Base-by-base conservation (phyloP, 345 rosid genomes). In the Brassica nigra region DNA sequence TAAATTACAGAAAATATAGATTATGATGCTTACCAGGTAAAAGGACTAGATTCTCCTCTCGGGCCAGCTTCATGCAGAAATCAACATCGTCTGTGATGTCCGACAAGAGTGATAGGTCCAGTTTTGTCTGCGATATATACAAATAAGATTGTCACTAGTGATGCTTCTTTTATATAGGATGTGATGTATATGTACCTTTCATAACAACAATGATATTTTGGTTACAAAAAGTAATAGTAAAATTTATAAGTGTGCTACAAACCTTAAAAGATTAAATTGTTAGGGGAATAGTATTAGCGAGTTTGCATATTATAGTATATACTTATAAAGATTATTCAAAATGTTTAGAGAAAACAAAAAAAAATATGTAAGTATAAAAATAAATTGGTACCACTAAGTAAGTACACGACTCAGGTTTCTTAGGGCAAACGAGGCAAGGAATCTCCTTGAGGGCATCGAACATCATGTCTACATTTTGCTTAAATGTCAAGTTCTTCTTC, bases 331-430 rank as follows among this genome's bases (percentile, higher is more conserved):
- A 49, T 49, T 49, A n/a, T 49, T 49, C 55, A 8, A 27, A 68
- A 16, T 49, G 8, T 16, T n/a, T 4, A 8, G 9, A 62, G 5
- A 57, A 18, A 34, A 34, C 37, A 5, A 49, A n/a, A 62, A 14
- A 27, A 15, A 47, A 47, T 12, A 47, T 39, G 47, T 9, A 47
- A 10, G 7, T 61, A 27, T 27, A 8, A n/a, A 30, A 4, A 77
- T 27, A 68, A 20, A 23, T 12, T 18, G 78, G 3, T 84, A 90
- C 98, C 96, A 93, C 39, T 39, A 86, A 69, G 72, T 80, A 90
- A 88, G 87, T 89, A 64, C 90, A 86, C 47, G 90, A 90, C 72
- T 90, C 92, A 1, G 90, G 94, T 79, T 86, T 90, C 28, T 36
- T 77, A 6, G 85, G 84, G 78, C 90, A 89, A 4, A 84, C 68